Evolutionary conservation across 257 asterid genomes (phyloP), one percentile per base, ranked within the genome.

Genomic region (Marsdenia floribunda): DNA sequence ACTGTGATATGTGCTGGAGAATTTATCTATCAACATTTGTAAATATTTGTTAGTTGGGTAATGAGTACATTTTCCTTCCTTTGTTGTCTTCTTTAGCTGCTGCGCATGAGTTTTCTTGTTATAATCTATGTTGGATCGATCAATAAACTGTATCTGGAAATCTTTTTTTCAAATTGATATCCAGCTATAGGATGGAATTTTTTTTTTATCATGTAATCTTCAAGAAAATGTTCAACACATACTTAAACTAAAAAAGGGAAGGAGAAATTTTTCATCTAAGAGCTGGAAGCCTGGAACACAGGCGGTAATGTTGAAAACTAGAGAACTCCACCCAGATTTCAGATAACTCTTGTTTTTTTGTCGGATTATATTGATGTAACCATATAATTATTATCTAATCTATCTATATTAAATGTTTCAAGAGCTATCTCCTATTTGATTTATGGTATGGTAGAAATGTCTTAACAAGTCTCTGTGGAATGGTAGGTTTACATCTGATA

Each of bases 401-500:
- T 61, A 16, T 61, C n/a, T n/a, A 29, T 11, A 33, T 61, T 33
- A 35, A 35, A 7, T 38, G 15, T 24, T 24, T 14, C 19, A 57
- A 9, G 46, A 24, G 26, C 42, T 5, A 40, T 44, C 46, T 46
- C 57, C 49, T 11, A 63, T 35, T 29, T 64, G 70, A 16, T 33
- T 63, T 74, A 6, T 21, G 61, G 40, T n/a, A 19, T 44, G 21
- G 68, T n/a, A 40, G 22, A 18, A 53, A 10, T 65, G 21, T 57
- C 15, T 38, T 6, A 29, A 16, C 22, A 0, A n/a, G n/a, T 1
- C 22, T 49, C 8, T 9, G 35, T 64, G 64, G 78, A 74, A 19
- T 63, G 54, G 72, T 66, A 76, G 75, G 79, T 68, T 68, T 18
- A 29, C 58, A 71, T 38, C 71, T 61, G 19, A 70, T 38, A 33